phyloP scores from a whole-genome alignment of 2,329 filamentous ascomycete genomes.

The Fusarium irregulare region DNA sequence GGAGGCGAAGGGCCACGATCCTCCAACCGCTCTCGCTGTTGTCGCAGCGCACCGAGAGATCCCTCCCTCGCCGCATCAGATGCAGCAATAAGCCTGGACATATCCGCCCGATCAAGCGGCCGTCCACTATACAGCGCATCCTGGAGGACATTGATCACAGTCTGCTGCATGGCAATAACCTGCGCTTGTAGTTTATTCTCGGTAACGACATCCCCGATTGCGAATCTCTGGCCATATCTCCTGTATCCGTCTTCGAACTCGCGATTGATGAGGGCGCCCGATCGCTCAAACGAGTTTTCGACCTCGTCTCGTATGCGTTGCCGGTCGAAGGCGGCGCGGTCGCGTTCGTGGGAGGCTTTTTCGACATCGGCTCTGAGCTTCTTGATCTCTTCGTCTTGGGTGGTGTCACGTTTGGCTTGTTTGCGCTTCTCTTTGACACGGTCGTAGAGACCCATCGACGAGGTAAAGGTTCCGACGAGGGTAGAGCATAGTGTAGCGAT shows the following conservation, averaged over 20 bases:
- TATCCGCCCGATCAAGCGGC: conserved; percentile 38
- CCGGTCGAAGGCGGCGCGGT: conserved; percentile 5
- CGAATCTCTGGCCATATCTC: conserved; percentile 37
- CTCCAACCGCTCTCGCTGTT: conserved; percentile 38
- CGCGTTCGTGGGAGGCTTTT: conserved; percentile 8
- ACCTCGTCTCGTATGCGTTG: conserved; percentile 32
- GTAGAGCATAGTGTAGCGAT: conserved; percentile 43
- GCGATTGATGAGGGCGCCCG: conserved; percentile 41
- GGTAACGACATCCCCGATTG: conserved; percentile 41
- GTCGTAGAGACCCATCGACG: conserved; percentile 45
- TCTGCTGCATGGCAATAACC: conserved; percentile 43
- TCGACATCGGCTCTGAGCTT: conserved; percentile 41
- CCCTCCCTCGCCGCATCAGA: conserved; percentile 41
- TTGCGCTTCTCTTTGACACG: conserved; percentile 42
- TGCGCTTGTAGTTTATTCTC: conserved; percentile 44
- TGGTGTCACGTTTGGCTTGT: conserved; percentile 38
- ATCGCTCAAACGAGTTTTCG: conserved; percentile 36
- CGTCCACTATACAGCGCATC: conserved; percentile 39
- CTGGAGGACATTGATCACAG: conserved; percentile 43
- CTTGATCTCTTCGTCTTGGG: conserved; percentile 44
- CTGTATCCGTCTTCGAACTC: conserved; percentile 43
- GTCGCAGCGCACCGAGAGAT: conserved; percentile 36
- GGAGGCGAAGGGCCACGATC: conserved; percentile 2
- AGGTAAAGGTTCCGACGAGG: conserved; percentile 44
- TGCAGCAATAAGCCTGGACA: conserved; percentile 40